Evolutionary conservation across 148 eudicot genomes (phyloP).

Genomic region (Amaranthus palmeri): DNA sequence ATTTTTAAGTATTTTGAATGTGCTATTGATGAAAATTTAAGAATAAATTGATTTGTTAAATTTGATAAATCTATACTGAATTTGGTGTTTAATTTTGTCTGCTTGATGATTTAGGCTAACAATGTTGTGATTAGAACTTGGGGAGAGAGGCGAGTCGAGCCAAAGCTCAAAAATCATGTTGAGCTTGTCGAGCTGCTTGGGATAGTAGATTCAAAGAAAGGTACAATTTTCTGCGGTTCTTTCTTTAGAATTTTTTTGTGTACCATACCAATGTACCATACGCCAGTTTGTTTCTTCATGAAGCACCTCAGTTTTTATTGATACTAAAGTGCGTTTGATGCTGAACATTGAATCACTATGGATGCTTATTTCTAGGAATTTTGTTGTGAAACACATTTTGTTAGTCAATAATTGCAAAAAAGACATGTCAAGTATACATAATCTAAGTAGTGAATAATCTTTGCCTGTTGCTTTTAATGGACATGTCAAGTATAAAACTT

Average conservation of each 20-base stretch:
- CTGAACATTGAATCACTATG: not conserved
- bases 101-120: constrained; percentile 41
- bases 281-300: not conserved
- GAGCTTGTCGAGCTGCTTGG: constrained; percentile 93
- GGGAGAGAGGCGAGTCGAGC: constrained; percentile 63
- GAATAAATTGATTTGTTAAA: not conserved
- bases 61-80: not conserved
- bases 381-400: not conserved
- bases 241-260: not conserved
- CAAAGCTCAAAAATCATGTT: constrained; percentile 74
- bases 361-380: not conserved
- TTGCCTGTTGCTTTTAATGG: no score
- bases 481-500: no score
- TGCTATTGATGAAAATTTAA: not conserved
- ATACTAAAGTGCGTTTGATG: not conserved
- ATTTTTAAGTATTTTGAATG: not conserved
- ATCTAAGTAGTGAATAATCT: no score
- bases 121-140: constrained; percentile 65
- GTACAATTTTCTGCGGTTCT: constrained; percentile 22
- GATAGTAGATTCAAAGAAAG: constrained; percentile 75
- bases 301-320: not conserved
- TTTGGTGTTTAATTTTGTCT: not conserved
- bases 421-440: no score
- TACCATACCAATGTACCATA: not conserved
- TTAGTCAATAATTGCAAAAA: not conserved